A percentile compares a stretch with the other conserved stretches of the same genome.
Conservation (phyloP, 2,329 filamentous ascomycete species). For the Huntiella abstrusa region DNA sequence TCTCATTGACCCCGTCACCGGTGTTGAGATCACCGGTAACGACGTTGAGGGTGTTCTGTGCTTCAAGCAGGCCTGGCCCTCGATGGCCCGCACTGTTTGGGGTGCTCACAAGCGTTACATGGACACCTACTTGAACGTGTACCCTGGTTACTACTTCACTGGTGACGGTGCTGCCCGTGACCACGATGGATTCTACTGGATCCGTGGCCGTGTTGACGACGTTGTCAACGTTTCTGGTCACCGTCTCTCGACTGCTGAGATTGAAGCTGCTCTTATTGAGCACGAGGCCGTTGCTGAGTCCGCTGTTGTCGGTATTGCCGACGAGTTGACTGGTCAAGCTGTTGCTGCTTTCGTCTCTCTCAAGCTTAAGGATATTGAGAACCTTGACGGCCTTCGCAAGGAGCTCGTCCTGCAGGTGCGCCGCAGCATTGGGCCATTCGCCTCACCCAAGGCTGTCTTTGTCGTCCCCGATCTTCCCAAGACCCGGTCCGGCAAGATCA, state of each 20-base stretch:
- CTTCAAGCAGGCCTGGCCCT: slow-evolving; percentile 96
- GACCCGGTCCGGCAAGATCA: slow-evolving; percentile 96
- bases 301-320: slow-evolving; percentile 78
- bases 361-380: slow-evolving; percentile 67
- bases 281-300: slow-evolving; percentile 80
- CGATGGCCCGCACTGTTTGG: slow-evolving; percentile 96
- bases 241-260: slow-evolving; percentile 89
- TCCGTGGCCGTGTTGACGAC: slow-evolving; percentile 92
- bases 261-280: slow-evolving; percentile 90
- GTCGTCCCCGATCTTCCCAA: slow-evolving; percentile 89
- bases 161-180: slow-evolving; percentile 90
- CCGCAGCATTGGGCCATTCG: slow-evolving; percentile 94
- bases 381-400: slow-evolving; percentile 61
- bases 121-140: slow-evolving; percentile 96
- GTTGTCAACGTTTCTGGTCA: slow-evolving; percentile 97
- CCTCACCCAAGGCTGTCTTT: slow-evolving; percentile 82
- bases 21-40: slow-evolving; percentile 83
- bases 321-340: slow-evolving; percentile 90
- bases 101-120: slow-evolving; percentile 96
- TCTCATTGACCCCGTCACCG: slow-evolving; percentile 91
- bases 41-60: slow-evolving; percentile 93
- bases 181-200: slow-evolving; percentile 99
- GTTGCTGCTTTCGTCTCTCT: slow-evolving; percentile 93
- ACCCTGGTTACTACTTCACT: slow-evolving; percentile 95
- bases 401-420: slow-evolving; percentile 88